These are phyloP conservation scores for Rhododendron ferrugineum DNA, from an alignment of 148 eudicot genomes.

Conservation along the genomic window DNA sequence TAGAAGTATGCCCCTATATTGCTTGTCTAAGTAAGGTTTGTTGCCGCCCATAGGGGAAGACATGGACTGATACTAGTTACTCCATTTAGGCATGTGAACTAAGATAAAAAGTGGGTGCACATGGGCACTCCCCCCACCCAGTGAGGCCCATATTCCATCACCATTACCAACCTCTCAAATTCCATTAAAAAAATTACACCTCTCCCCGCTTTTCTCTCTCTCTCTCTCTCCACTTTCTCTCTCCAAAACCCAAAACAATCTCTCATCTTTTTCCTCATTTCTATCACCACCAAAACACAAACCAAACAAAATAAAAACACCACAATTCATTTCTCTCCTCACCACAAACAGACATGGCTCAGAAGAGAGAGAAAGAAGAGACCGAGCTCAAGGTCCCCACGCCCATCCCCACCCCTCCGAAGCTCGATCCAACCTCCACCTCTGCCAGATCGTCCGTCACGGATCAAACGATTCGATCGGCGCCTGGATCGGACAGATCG, in stretches of 20 bases:
- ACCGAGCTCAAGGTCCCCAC: conserved; percentile 61
- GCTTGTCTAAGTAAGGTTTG: not conserved
- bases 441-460: not conserved
- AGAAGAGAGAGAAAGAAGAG: conserved; percentile 65
- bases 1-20: not conserved
- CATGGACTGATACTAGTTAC: not conserved
- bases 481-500: conserved; percentile 13
- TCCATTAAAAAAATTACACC: conserved; percentile 6
- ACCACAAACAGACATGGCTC: conserved; percentile 36
- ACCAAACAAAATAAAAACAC: not conserved
- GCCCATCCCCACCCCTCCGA: conserved; percentile 16
- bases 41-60: not conserved
- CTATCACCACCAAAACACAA: not conserved
- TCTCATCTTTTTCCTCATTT: not conserved
- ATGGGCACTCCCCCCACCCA: conserved; percentile 8
- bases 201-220: not conserved
- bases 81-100: not conserved
- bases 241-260: not conserved
- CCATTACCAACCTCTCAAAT: conserved; percentile 33
- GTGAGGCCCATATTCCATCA: conserved; percentile 19
- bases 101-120: not conserved
- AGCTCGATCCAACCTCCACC: conserved; percentile 15
- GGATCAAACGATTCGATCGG: not conserved
- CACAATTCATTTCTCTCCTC: not conserved
- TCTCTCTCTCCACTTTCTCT: not conserved